These are phyloP conservation scores for Linderina pennispora DNA, from an alignment of 192 early-diverging fungal species.

Conservation along the genomic window DNA sequence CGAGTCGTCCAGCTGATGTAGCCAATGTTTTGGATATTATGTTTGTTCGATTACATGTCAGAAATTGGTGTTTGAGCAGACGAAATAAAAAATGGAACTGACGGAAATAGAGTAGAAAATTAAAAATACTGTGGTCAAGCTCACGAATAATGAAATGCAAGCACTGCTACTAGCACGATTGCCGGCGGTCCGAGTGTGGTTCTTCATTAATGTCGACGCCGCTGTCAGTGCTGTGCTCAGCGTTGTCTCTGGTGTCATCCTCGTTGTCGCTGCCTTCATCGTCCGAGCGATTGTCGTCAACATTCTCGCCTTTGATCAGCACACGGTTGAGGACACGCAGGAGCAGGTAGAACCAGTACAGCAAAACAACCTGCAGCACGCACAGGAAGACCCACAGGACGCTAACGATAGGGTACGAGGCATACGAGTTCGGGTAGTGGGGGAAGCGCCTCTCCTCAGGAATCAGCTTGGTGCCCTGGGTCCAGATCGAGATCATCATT, in stretches of 20 bases:
- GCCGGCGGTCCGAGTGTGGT: no score
- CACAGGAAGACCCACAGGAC: slow-evolving; percentile 56
- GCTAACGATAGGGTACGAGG: slow-evolving; percentile 33
- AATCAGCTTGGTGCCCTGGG: slow-evolving; percentile 35
- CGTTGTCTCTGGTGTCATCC: neutral
- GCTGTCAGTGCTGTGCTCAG: neutral
- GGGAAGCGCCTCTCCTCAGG: slow-evolving; percentile 54
- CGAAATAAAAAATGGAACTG: no score
- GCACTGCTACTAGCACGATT: no score
- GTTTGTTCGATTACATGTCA: no score
- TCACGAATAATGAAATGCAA: no score
- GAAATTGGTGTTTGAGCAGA: no score
- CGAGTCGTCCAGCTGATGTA: no score
- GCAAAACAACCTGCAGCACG: slow-evolving; percentile 59
- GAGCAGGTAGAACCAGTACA: slow-evolving; percentile 78
- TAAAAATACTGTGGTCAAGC: no score
- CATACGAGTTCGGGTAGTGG: slow-evolving; percentile 51
- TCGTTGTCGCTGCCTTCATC: slow-evolving; percentile 38
- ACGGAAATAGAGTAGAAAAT: no score
- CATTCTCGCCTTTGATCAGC: slow-evolving; percentile 53
- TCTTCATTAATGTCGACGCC: no score
- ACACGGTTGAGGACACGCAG: slow-evolving; percentile 54
- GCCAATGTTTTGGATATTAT: no score
- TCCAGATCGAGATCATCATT: slow-evolving; percentile 60
- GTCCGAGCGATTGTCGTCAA: slow-evolving; percentile 61